A percentile compares a stretch with the other conserved stretches of the same genome.
Evolutionary conservation across 768 basidiomycete genomes (phyloP).

Genomic region (Pholiota conissans): DNA sequence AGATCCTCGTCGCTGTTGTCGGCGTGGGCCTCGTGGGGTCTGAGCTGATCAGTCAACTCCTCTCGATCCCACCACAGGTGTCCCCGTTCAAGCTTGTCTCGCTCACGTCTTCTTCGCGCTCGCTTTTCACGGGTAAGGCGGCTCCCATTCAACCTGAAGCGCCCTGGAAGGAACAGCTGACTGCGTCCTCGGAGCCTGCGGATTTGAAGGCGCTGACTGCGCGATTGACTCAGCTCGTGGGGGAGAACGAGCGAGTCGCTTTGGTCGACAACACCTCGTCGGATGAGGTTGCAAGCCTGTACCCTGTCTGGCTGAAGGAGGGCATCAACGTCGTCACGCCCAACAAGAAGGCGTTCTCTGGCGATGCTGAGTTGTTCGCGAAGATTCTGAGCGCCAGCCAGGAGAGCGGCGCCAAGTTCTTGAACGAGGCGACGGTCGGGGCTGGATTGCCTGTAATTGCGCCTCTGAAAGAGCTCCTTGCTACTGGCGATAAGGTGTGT

Average conservation of each 20-base stretch:
- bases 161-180: slow-evolving; percentile 39
- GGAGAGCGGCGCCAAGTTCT: slow-evolving; percentile 62
- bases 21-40: slow-evolving; percentile 93
- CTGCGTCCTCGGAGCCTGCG: slow-evolving; percentile 41
- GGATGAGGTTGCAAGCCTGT: slow-evolving; percentile 74
- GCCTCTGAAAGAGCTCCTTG: slow-evolving; percentile 88
- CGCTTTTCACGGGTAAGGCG: slow-evolving; percentile 49
- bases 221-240: slow-evolving; percentile 48
- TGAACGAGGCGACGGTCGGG: slow-evolving; percentile 92
- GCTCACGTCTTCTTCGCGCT: slow-evolving; percentile 65
- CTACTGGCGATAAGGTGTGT: slow-evolving; percentile 86
- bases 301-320: slow-evolving; percentile 74
- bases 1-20: slow-evolving; percentile 70
- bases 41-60: slow-evolving; percentile 82
- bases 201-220: slow-evolving; percentile 49
- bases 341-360: slow-evolving; percentile 96
- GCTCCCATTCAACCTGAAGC: slow-evolving; percentile 38
- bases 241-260: slow-evolving; percentile 50
- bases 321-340: slow-evolving; percentile 92
- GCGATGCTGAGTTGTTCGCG: slow-evolving; percentile 64
- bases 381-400: slow-evolving; percentile 61
- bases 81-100: slow-evolving; percentile 66
- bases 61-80: slow-evolving; percentile 55
- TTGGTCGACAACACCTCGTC: slow-evolving; percentile 94
- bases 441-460: slow-evolving; percentile 92